A percentile compares a stretch with the other conserved stretches of the same genome.
These are phyloP conservation scores for Emiliania huxleyi DNA, from an alignment of 78 protist species.

Conservation along the genomic window DNA sequence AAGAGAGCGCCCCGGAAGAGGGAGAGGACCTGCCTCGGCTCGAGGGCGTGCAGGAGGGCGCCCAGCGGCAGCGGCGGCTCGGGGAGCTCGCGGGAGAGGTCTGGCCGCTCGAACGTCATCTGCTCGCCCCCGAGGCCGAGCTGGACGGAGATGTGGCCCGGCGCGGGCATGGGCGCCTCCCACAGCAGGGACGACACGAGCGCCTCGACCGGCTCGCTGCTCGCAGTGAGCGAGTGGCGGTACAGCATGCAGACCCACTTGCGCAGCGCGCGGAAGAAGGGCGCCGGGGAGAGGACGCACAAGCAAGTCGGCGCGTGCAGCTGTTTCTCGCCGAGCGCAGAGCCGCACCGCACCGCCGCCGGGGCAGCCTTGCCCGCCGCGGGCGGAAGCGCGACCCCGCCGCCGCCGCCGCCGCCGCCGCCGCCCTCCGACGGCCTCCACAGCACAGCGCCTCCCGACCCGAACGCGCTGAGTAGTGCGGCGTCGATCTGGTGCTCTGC, in stretches of 20 bases:
- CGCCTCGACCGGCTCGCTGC: slow-evolving; percentile 4
- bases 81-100: slow-evolving; percentile 6
- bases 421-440: too few species aligned
- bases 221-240: slow-evolving; percentile 8
- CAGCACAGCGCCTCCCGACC: too few species aligned
- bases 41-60: neutral
- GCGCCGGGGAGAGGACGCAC: neutral
- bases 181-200: neutral
- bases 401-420: too few species aligned
- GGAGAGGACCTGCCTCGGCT: neutral
- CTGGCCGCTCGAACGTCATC: neutral
- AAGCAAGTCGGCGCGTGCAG: neutral
- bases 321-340: neutral
- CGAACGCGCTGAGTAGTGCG: too few species aligned
- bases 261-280: neutral
- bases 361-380: too few species aligned
- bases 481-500: too few species aligned
- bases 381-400: too few species aligned
- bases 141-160: neutral
- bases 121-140: neutral
- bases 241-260: neutral
- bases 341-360: too few species aligned
- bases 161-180: slow-evolving; percentile 33
- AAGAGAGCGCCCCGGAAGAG: neutral
- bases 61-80: neutral